Evolutionary conservation across 371 early-diverging fungal genomes (phyloP).

Genomic region (Apophysomyces variabilis): DNA sequence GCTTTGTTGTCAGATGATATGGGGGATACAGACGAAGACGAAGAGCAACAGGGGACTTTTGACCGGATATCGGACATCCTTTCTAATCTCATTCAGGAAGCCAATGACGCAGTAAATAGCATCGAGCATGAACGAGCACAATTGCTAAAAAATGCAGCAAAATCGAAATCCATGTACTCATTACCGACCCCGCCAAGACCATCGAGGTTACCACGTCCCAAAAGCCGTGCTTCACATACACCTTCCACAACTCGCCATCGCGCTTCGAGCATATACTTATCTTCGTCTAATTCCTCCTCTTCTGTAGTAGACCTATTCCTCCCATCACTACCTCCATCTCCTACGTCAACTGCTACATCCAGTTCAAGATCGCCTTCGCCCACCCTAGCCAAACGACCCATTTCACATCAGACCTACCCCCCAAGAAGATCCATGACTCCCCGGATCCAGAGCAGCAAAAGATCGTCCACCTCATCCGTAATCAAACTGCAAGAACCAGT

Average conservation of each 20-base stretch:
- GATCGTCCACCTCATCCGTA: constrained; percentile 7
- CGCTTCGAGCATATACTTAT: constrained; percentile 11
- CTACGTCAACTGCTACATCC: constrained; percentile 19
- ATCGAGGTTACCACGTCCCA: constrained; percentile 39
- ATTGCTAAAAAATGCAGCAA: background rate
- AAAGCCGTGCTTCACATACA: constrained; percentile 13
- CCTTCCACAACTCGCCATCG: constrained; percentile 1
- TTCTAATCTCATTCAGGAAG: constrained; percentile 47
- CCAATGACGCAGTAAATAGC: constrained; percentile 48
- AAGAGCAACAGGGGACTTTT: constrained; percentile 36
- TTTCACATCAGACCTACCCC: constrained; percentile 22
- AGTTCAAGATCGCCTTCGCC: constrained; percentile 22
- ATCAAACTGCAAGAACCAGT: constrained; percentile 26
- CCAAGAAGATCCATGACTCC: constrained; percentile 16
- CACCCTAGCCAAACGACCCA: constrained; percentile 18
- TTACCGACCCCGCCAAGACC: constrained; percentile 5
- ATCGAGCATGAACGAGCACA: constrained; percentile 39
- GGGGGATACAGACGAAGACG: constrained; percentile 28
- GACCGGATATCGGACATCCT: constrained; percentile 51
- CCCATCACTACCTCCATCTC: constrained; percentile 12
- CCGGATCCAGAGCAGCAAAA: constrained; percentile 13
- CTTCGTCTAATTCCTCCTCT: constrained; percentile 19
- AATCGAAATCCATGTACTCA: constrained; percentile 14
- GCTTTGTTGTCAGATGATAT: constrained; percentile 37
- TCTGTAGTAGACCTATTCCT: constrained; percentile 18